phyloP scores from a whole-genome alignment of 352 stramenopile genomes.

The Phytophthora colocasiae region DNA sequence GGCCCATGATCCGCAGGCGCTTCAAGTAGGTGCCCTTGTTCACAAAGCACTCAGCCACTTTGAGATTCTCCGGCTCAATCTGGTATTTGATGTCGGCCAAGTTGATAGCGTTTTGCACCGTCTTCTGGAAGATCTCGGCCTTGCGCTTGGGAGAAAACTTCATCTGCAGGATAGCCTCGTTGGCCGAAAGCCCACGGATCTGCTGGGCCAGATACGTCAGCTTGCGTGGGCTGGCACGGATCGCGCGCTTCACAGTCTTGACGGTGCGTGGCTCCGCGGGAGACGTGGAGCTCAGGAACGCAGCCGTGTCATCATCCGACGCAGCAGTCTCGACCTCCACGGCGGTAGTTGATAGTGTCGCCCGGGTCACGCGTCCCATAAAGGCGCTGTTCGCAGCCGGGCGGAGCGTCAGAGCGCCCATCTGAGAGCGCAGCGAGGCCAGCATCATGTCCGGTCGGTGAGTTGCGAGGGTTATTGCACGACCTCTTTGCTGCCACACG shows the following conservation, averaged over 20 bases:
- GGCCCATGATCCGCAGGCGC: conserved; percentile 85
- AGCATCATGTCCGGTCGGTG: conserved; percentile 51
- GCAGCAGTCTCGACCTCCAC: conserved; percentile 25
- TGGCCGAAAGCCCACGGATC: conserved; percentile 77
- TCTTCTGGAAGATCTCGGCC: conserved; percentile 86
- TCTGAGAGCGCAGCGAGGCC: conserved; percentile 61
- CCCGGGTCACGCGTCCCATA: conserved; percentile 24
- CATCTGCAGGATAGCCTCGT: conserved; percentile 85
- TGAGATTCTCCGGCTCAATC: conserved; percentile 86
- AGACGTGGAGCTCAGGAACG: conserved; percentile 71
- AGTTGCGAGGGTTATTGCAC: conserved; percentile 23
- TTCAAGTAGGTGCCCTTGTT: conserved; percentile 89
- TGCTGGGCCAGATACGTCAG: conserved; percentile 85
- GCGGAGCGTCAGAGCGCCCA: conserved; percentile 70
- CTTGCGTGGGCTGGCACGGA: conserved; percentile 84
- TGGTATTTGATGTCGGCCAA: conserved; percentile 90
- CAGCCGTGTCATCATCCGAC: conserved; percentile 55
- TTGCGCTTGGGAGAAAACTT: conserved; percentile 90
- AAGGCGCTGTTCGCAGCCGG: conserved; percentile 37
- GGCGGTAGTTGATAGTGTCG: conserved; percentile 52
- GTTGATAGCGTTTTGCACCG: conserved; percentile 89
- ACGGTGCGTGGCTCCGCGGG: conserved; percentile 60
- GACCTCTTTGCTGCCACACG: conserved; percentile 37
- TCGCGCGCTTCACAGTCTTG: conserved; percentile 85
- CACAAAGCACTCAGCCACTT: conserved; percentile 86